Base-by-base conservation (phyloP, 2,329 filamentous ascomycete species). In the Pezicula carpinea region DNA sequence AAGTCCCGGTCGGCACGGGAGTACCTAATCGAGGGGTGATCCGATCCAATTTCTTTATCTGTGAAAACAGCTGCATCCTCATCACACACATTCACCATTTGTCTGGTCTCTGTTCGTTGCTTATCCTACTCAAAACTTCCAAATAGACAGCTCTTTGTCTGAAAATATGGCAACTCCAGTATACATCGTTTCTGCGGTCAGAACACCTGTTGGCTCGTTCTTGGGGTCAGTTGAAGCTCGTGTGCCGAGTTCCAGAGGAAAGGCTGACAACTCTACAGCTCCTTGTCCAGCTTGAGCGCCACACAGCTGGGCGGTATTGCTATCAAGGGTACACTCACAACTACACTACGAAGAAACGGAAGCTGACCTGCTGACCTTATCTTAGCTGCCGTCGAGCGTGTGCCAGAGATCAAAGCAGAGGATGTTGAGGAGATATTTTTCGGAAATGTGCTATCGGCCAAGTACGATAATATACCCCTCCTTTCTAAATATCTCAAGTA, bases 391-490 rank as follows among this genome's bases (percentile, higher is more conserved):
- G 80, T 99, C 57, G 86, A 90, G 72, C 86, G 89, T 63, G 88
- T 87, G 39, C 84, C 93, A 47, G 80, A 85, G 63, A 82, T 99
- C 73, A 91, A 95, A 73, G 79, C 89, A 46, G 82, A 90, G 62
- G 82, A 95, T 66, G 88, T 99, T 49, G 83, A 99, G 66, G 93
- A 99, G 69, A 89, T 99, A 65, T 95, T 93, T 77, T 95, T 96
- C 66, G 93, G 93, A 69, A 99, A 99, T 76, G 93, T 99, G 58
- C 80, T 99, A 62, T 95, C 91, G 50, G 93, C 92, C 68, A 91
- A 92, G 91, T 96, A 79, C 61, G 57, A 19, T 77, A 64, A 32
- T 14, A 15, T 33, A 33, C 32, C 53, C 26, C 44, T 35, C 14
- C 23, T 10, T 35, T 15, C 13, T 43, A 13, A 23, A 40, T 17